Evolutionary conservation across 1,284 basidiomycete genomes (phyloP), one percentile per base, ranked within the genome.

Genomic region (Agroathelia rolfsii): DNA sequence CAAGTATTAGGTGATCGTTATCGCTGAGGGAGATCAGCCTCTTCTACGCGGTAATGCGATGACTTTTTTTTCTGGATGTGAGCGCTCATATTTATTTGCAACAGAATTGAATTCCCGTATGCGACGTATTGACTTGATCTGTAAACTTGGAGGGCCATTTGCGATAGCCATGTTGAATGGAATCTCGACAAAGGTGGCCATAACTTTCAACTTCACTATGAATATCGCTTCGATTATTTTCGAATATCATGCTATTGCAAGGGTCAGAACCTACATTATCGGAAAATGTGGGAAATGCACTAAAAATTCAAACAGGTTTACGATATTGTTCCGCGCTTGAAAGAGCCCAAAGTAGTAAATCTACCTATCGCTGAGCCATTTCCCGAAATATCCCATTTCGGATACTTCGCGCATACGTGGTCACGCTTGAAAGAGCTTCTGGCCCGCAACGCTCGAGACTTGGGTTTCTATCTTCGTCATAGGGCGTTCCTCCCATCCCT

Each of bases 71-170:
- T n/a, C n/a, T n/a, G n/a, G n/a, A n/a, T n/a, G n/a, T n/a, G n/a
- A n/a, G n/a, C n/a, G n/a, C n/a, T n/a, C n/a, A n/a, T n/a, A n/a
- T n/a, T n/a, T n/a, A n/a, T n/a, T n/a, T n/a, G n/a, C n/a, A n/a
- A n/a, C n/a, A n/a, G n/a, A n/a, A n/a, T 38, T 50, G 6, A 50
- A 50, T 28, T 45, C 48, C 11, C 46, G 46, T 20, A 50, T 50
- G 48, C 43, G 48, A 8, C 44, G 48, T 16, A 50, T 50, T 14
- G 48, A 50, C 23, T 35, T 50, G 6, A 41, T 50, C 20, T 49
- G 46, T 32, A 50, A 50, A 30, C 38, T 50, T 5, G 33, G 40
- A 17, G 48, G 46, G 3, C 48, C 48, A 8, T 41, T 50, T 16
- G 29, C 37, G 11, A 49, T 50, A n/a, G 39, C 48, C 5, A 13